Percentiles rank a stretch among this genome's conserved stretches.
These are phyloP conservation scores for Lentinus tigrinus DNA, from an alignment of 768 basidiomycete species.

Conservation along the genomic window DNA sequence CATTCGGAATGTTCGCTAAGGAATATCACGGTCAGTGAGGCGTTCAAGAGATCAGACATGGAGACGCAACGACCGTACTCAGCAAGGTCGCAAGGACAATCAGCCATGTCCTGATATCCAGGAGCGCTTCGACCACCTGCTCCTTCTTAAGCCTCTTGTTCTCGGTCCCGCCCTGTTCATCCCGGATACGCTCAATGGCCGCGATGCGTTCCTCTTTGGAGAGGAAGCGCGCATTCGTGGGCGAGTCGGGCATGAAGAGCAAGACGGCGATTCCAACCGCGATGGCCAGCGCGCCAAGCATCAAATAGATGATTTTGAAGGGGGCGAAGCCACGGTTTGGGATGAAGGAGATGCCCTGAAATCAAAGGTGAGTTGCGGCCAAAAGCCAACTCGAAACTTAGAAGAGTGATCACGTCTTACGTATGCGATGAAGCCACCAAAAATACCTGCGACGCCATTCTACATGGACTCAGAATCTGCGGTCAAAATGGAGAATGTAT, in stretches of 20 bases:
- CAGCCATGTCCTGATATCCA: constrained; percentile 63
- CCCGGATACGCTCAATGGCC: constrained; percentile 62
- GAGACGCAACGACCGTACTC: constrained; percentile 38
- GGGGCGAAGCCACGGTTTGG: constrained; percentile 38
- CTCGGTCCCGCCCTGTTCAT: constrained; percentile 64
- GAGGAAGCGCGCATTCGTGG: constrained; percentile 56
- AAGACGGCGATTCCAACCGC: constrained; percentile 55
- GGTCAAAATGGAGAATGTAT: too few species aligned
- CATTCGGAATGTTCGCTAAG: constrained; percentile 65
- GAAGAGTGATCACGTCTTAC: constrained; percentile 1
- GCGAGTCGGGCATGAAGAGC: constrained; percentile 66
- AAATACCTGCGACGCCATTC: constrained; percentile 31
- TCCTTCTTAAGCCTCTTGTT: constrained; percentile 61
- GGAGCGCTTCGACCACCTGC: constrained; percentile 56
- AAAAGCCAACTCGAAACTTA: background rate
- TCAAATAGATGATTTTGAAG: constrained; percentile 61
- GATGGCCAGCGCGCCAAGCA: constrained; percentile 61
- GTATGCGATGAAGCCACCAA: constrained; percentile 69
- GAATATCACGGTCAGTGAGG: background rate
- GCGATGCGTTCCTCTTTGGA: constrained; percentile 60
- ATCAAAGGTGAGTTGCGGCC: background rate
- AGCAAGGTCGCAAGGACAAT: constrained; percentile 59
- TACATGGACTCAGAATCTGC: background rate
- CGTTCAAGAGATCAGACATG: background rate
- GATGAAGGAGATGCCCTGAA: constrained; percentile 20